Evolutionary conservation across 2,329 filamentous ascomycete genomes (phyloP).

Genomic region (Fusarium phyllophilum): DNA sequence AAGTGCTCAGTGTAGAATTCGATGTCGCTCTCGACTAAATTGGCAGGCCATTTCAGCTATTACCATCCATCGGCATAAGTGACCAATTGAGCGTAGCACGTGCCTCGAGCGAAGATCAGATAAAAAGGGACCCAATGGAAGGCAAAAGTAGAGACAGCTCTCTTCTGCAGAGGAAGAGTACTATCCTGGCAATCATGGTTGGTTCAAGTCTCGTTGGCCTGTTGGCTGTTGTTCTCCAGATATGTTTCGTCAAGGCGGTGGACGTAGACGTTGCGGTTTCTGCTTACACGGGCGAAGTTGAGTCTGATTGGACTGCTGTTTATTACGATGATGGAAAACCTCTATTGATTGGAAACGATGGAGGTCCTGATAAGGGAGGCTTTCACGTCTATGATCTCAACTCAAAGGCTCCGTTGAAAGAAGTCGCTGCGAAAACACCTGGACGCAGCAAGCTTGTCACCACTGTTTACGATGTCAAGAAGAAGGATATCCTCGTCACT

Average conservation of each 20-base stretch:
- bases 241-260: constrained; percentile 29
- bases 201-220: constrained; percentile 34
- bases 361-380: constrained; percentile 55
- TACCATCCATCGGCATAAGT: constrained; percentile 4
- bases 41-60: constrained; percentile 14
- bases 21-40: constrained; percentile 3
- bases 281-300: constrained; percentile 49
- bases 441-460: constrained; percentile 59
- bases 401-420: constrained; percentile 44
- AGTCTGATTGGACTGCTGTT: constrained; percentile 55
- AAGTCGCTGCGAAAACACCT: constrained; percentile 48
- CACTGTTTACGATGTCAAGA: constrained; percentile 50
- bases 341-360: constrained; percentile 58
- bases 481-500: constrained; percentile 52
- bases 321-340: constrained; percentile 51
- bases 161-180: neutral
- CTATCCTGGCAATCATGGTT: constrained; percentile 32
- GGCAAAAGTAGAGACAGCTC: neutral
- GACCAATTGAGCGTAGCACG: constrained; percentile 22
- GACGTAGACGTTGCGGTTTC: constrained; percentile 46
- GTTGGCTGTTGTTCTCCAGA: constrained; percentile 30
- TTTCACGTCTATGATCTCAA: constrained; percentile 52
- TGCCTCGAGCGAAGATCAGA: neutral
- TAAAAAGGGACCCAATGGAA: constrained; percentile 24
- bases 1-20: constrained; percentile 21